Percentiles rank a stretch among this genome's conserved stretches.
phyloP scores from a whole-genome alignment of 305 asterid species.

The Fraxinus albicans region DNA sequence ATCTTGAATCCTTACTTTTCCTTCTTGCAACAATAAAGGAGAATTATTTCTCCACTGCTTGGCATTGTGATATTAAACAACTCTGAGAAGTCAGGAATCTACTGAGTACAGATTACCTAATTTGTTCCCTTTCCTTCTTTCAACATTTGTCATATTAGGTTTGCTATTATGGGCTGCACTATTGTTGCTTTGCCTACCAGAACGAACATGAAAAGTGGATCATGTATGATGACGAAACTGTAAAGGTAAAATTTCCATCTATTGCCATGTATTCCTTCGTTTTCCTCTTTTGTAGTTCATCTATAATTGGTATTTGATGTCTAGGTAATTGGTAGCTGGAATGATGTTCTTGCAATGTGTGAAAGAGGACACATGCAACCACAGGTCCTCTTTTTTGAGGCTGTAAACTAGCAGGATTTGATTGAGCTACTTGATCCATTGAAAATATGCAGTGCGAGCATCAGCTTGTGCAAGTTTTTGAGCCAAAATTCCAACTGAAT shows the following conservation, averaged over 20 bases:
- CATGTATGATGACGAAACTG: conserved; percentile 95
- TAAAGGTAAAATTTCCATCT: conserved; percentile 56
- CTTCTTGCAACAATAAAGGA: not conserved
- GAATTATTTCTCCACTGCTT: not conserved
- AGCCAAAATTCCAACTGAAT: conserved; percentile 21
- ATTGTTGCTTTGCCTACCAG: conserved; percentile 86
- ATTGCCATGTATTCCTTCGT: not conserved
- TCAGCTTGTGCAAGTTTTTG: conserved; percentile 15
- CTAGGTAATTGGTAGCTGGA: conserved; percentile 90
- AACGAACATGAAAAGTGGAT: conserved; percentile 73
- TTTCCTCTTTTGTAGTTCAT: not conserved
- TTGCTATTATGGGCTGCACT: conserved; percentile 91
- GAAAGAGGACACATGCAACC: conserved; percentile 95
- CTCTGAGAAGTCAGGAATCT: not conserved
- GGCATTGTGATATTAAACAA: not conserved
- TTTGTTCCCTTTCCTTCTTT: not conserved
- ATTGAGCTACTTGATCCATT: conserved; percentile 10
- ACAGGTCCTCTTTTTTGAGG: conserved; percentile 86
- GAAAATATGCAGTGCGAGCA: conserved; percentile 13
- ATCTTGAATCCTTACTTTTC: not conserved
- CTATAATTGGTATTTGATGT: conserved; percentile 1
- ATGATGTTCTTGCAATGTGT: conserved; percentile 76
- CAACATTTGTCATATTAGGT: conserved; percentile 39
- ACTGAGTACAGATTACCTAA: not conserved
- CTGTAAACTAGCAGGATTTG: conserved; percentile 47